Base-by-base conservation (phyloP, 805 yeast species). In the Yamadazyma endophytica region DNA sequence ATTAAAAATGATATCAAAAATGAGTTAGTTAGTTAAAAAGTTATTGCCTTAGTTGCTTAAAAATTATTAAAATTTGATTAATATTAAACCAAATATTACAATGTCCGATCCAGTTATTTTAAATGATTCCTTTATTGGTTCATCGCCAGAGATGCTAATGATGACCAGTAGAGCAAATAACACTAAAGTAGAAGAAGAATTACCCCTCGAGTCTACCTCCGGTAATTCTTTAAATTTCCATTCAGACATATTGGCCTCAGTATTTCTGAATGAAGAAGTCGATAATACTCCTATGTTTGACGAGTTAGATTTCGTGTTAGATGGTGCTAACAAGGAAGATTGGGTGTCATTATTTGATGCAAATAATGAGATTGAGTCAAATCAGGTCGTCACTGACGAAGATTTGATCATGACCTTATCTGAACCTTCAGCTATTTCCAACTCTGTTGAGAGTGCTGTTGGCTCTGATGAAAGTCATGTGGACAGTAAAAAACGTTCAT, bases 271-370 rank as follows among this genome's bases (percentile, higher is more conserved):
- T 38, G 64, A 56, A 30, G 37, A 51, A 49, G 26, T 40, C 52
- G 74, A 70, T 42, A 51, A 56, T 31, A 64, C 78, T 46, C 80
- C 84, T 35, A 73, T 79, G 73, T 79, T 79, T 45, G 82, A 76
- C 47, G 76, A 76, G 33, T 48, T 56, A 37, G 73, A 64, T 40
- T 62, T 61, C 33, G 56, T 62, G 32, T 50, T 63, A 32, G 69
- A 64, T 35, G 67, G 68, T 32, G 47, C 52, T 28, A 55, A 56
- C 43, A 64, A 61, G 37, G 68, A 72, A 21, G 71, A 70, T 43
- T 79, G 87, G 86, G 75, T 71, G 26, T 73, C 87, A 9, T 63
- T 82, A 36, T 79, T 82, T 50, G 62, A 55, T 31, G 60, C 47
- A 22, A 45, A 32, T 28, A 46, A 42, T 17, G 46, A 38, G 21